phyloP scores from a whole-genome alignment of 2,329 filamentous ascomycete species.

The Penicillium sp. region DNA sequence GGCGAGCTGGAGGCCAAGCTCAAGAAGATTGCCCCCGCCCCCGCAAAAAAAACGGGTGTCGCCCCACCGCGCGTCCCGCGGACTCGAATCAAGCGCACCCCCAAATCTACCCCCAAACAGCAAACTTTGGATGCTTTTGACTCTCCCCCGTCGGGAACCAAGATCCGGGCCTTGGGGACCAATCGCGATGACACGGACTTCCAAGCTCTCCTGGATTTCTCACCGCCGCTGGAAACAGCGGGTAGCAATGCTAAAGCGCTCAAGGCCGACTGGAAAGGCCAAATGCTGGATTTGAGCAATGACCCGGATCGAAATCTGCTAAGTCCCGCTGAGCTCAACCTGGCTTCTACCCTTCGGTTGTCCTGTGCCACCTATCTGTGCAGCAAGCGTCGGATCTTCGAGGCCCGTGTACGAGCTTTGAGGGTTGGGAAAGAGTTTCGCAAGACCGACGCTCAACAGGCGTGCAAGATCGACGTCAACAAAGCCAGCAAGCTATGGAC shows the following conservation, averaged over 20 bases:
- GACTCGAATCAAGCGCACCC: constrained; percentile 39
- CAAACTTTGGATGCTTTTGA: constrained; percentile 41
- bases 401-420: constrained; percentile 66
- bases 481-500: constrained; percentile 92
- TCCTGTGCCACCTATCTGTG: constrained; percentile 86
- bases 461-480: constrained; percentile 98
- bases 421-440: constrained; percentile 76
- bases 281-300: constrained; percentile 68
- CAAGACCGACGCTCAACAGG: constrained; percentile 92
- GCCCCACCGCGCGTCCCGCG: constrained; percentile 31
- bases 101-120: constrained; percentile 42
- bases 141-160: constrained; percentile 38
- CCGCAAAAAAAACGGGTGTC: constrained; percentile 29
- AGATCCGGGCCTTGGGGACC: constrained; percentile 49
- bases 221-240: constrained; percentile 65
- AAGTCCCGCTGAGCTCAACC: constrained; percentile 71
- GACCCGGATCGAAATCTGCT: constrained; percentile 69
- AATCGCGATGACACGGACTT: constrained; percentile 84
- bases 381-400: constrained; percentile 89
- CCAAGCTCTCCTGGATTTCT: constrained; percentile 66
- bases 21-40: constrained; percentile 44
- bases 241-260: constrained; percentile 65
- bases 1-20: constrained; percentile 31
- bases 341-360: constrained; percentile 76
- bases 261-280: constrained; percentile 85